Evolutionary conservation across 495 filamentous ascomycete genomes (phyloP), one percentile per base, ranked within the genome.

Genomic region (Xylaria sp.): DNA sequence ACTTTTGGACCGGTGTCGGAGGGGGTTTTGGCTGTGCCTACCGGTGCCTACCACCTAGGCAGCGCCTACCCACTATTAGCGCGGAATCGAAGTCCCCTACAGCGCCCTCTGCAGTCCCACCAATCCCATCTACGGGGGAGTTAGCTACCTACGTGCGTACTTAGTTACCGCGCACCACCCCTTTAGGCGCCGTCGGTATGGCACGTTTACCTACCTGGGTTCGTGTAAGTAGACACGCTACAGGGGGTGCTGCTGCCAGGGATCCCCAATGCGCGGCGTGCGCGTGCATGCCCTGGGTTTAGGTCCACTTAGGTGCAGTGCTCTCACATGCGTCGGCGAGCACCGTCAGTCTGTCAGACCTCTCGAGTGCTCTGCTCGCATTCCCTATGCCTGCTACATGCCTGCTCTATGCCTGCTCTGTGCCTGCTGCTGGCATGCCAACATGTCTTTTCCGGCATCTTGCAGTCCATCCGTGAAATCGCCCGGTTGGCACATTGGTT

Each of bases 21-120:
- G 90, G 1, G 92, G 92, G 3, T 95, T 94, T 74, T 91, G 91
- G 3, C 91, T 37, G 0, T 21, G 37, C 17, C n/a, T 7, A 37
- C 35, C 3, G 3, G 35, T 37, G 8, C 35, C 35, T 8, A 37
- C 35, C 35, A 3, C 3, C 35, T 3, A 37, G 35, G n/a, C n/a
- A n/a, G n/a, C n/a, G n/a, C n/a, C 21, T 8, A 26, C 21, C 21
- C 53, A 35, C 48, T 5, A 52, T 52, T 58, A n/a, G 53, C 31
- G 53, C 15, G 57, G 2, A 61, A 4, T 19, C 19, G 57, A 37
- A 41, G 59, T 37, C 37, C 59, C 33, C 57, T 61, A 40, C 57
- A 21, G 46, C n/a, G 7, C 46, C 12, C 17, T 12, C 1, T 41
- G 7, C 35, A 7, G 35, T 37, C 35, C 35, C 35, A 29, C 9